These are phyloP conservation scores for Mixia osmundae DNA, from an alignment of 1,284 basidiomycete species.

Conservation along the genomic window DNA sequence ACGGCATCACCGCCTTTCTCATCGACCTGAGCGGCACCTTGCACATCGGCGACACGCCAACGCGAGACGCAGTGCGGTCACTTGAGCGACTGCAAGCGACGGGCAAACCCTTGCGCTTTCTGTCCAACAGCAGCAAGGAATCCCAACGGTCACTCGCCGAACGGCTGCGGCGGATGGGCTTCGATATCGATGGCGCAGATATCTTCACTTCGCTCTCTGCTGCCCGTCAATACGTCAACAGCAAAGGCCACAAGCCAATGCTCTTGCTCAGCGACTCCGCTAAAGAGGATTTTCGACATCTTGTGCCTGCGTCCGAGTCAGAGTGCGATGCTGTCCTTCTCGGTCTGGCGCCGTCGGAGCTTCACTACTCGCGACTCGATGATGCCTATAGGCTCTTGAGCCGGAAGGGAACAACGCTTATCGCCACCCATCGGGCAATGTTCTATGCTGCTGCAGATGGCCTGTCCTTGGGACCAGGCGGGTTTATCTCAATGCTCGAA, in stretches of 20 bases:
- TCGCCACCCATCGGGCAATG: slow-evolving; percentile 35
- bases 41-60: slow-evolving; percentile 32
- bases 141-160: slow-evolving; percentile 27
- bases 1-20: too few relatives aligned
- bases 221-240: slow-evolving; percentile 28
- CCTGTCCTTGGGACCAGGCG: slow-evolving; percentile 36
- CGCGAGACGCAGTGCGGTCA: slow-evolving; percentile 30
- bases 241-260: slow-evolving; percentile 31
- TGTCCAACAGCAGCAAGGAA: slow-evolving; percentile 31
- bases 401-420: slow-evolving; percentile 18
- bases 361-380: slow-evolving; percentile 37
- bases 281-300: slow-evolving; percentile 27
- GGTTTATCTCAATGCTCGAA: slow-evolving; percentile 42
- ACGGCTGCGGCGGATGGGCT: slow-evolving; percentile 30
- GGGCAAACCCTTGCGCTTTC: slow-evolving; percentile 35
- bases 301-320: slow-evolving; percentile 6
- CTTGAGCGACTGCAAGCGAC: slow-evolving; percentile 29
- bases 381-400: slow-evolving; percentile 38
- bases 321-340: slow-evolving; percentile 38
- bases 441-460: slow-evolving; percentile 28
- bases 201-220: slow-evolving; percentile 37
- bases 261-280: slow-evolving; percentile 37
- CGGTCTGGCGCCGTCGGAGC: slow-evolving; percentile 33
- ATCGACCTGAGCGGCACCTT: slow-evolving; percentile 29
- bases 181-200: slow-evolving; percentile 26